Evolutionary conservation across 768 basidiomycete genomes (phyloP), one percentile per base, ranked within the genome.

Genomic region (Roridomyces roridus): DNA sequence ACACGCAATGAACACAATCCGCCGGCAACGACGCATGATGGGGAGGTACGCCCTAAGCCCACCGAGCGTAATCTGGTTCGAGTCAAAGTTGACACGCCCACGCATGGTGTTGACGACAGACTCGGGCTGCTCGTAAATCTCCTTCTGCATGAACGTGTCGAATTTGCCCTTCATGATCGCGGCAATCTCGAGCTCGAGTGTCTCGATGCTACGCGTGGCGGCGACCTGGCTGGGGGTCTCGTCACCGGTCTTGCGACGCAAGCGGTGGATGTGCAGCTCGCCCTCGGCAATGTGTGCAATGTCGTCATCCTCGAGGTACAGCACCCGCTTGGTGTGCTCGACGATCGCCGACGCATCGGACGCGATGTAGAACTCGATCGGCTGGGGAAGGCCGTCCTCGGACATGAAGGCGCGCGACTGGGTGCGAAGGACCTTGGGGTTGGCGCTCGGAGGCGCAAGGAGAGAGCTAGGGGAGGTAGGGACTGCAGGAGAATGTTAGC

Each of bases 151-250:
- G 79, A 99, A 99, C 71, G 96, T 96, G 70, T 94, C 94, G 72
- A 98, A 99, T 75, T 95, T 94, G 70, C 97, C 97, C 84, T 99
- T 99, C 97, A 98, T 98, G 79, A 99, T 98, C 64, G 96, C 97
- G n/a, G 96, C 96, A 42, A 99, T 86, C 76, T 99, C 97, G 63
- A 99, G 87, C 77, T 98, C 97, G 65, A 99, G 87, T 6, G 95
- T 97, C 79, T 98, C 97, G 74, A 99, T 98, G 63, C 86, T 94
- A 64, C 97, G 92, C 29, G 94, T 96, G 23, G 92, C 70, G 28
- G 87, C 86, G 44, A 80, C 72, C 62, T 84, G 84, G 35, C 83
- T 79, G 18, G 87, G 79, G 12, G 84, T 82, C 65, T 83, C 79
- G 25, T 77, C 71, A 51, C 85, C 87, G 62, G 93, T 94, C 64